Conservation (phyloP, 2,329 filamentous ascomycete species). For the Claviceps sp. region DNA sequence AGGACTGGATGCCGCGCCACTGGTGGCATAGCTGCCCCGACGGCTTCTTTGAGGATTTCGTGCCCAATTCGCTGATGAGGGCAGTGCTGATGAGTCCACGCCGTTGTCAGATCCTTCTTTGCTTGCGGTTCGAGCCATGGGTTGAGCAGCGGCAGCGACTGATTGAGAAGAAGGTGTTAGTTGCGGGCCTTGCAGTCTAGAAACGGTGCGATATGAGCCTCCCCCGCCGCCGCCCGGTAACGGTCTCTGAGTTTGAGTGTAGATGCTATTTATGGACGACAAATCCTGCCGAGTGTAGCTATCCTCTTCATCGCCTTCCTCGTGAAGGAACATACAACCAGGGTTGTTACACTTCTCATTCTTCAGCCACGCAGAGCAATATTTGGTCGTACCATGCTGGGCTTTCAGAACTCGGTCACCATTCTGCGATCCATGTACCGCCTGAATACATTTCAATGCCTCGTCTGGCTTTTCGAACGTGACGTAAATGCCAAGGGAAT, state of each 20-base stretch:
- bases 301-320: constrained; percentile 95
- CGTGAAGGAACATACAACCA: constrained; percentile 96
- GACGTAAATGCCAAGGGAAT: constrained; percentile 95
- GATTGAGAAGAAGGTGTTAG: constrained; percentile 26
- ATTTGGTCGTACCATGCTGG: constrained; percentile 83
- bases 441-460: constrained; percentile 76
- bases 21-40: constrained; percentile 68
- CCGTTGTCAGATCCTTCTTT: constrained; percentile 60
- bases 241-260: constrained; percentile 66
- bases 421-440: constrained; percentile 86
- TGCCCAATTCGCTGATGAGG: constrained; percentile 90
- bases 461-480: constrained; percentile 89
- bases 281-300: constrained; percentile 91
- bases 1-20: constrained; percentile 69
- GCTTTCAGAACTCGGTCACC: constrained; percentile 74
- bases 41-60: constrained; percentile 53
- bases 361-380: constrained; percentile 91
- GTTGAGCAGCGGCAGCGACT: constrained; percentile 35
- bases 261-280: constrained; percentile 85
- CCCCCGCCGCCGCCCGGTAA: constrained; percentile 36
- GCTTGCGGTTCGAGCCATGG: constrained; percentile 66
- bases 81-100: constrained; percentile 78
- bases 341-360: constrained; percentile 91
- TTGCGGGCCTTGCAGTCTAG: constrained; percentile 33
- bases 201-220: constrained; percentile 38